Evolutionary conservation across 441 rosid genomes (phyloP), one percentile per base, ranked within the genome.

Genomic region (Brassica hybrid): DNA sequence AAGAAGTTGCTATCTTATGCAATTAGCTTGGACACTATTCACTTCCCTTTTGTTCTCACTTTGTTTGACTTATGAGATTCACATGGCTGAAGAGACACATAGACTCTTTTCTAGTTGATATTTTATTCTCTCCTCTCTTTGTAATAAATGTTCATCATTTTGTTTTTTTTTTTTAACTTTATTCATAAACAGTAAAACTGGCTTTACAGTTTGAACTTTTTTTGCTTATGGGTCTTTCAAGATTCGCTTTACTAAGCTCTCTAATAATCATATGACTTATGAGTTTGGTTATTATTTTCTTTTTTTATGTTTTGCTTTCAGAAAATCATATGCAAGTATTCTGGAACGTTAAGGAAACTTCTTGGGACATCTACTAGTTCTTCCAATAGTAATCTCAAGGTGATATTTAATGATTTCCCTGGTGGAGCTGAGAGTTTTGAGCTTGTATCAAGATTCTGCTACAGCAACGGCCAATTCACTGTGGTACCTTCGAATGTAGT

Each of bases 1-100:
- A 60, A 45, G 41, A 58, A 71, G 78, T 80, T 83, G 84, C 84
- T 79, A 76, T 86, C 83, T 30, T 45, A 45, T 77, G 76, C 65
- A 62, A 8, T 52, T 73, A 61, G 74, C 6, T 74, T 16, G 21
- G 56, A 64, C 4, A 65, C 76, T 79, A 50, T 70, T 69, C 81
- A 73, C 66, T 73, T 67, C 7, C 74, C 70, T 74, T 74, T 73
- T 54, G 70, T 41, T 63, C 56, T 48, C 56, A 48, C 56, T 48
- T 48, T 0, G 56, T 48, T 36, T 48, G 14, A 43, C 52, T 43
- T 43, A n/a, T 48, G 56, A 72, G 32, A 45, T 45, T 71, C 41
- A 13, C 56, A 74, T 74, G 79, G 64, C 65, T 74, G n/a, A n/a
- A 43, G 36, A 77, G 61, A 65, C 67, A 64, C 13, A 59, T 0